Evolutionary conservation across 2,329 filamentous ascomycete species (phyloP), one percentile per base, ranked within the genome.

Genomic region (Fusarium pseudograminearum): DNA sequence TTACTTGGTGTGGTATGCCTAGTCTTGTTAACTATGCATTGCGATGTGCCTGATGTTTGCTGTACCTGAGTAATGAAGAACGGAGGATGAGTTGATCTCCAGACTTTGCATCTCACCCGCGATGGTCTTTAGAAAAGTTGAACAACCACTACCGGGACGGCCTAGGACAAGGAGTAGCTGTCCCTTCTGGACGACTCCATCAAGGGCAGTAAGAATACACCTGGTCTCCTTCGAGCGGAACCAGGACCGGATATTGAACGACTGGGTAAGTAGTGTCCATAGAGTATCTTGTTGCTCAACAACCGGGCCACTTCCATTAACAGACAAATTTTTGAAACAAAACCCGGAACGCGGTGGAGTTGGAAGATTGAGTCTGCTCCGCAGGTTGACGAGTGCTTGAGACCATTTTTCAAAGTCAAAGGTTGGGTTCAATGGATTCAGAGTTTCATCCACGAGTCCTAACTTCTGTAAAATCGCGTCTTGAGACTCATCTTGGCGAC

Each of bases 81-180:
- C 74, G 0, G 87, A 86, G 1, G 80, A 61, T 0, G 84, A 73
- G 40, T 84, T 85, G 8, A 90, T 72, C 18, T 83, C 78, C 28
- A 91, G 78, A 0, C 89, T 89, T 47, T 88, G 80, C 12, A 88
- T 80, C 74, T 91, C 85, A 40, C 88, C 88, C 16, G 82, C 85
- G 28, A 91, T 80, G 0, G 88, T 83, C 78, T 90, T 91, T 10
- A 91, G 80, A 1, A 91, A 79, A 0, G 89, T 91, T 52, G 84
- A 87, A 77, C 89, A 91, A 8, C 90, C 89, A 7, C 86, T 88
- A 0, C 86, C 86, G 1, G 91, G 90, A 28, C 89, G 84, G 4
- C 91, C 90, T 0, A 93, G 83, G 2, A 93, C 90, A 4, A 92
- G 85, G 22, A 92, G 77, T 76, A 93, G 86, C 81, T 93, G 90